These are phyloP conservation scores for Spathaspora boniae DNA, from an alignment of 805 yeast species.

Conservation along the genomic window DNA sequence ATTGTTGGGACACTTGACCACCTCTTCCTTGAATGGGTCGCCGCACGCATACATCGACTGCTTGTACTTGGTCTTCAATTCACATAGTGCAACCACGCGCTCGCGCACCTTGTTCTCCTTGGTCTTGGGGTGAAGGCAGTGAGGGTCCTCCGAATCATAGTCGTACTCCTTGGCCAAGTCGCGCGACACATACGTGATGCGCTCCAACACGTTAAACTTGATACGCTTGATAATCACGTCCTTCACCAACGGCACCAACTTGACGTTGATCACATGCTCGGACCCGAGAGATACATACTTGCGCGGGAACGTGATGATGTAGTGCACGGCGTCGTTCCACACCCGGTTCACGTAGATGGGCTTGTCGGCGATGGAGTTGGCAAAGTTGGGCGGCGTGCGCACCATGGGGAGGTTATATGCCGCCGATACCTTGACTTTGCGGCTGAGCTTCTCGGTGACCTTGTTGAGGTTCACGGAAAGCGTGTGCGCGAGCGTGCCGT, in stretches of 20 bases:
- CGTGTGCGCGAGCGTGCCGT: constrained; percentile 46
- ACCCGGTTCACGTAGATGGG: constrained; percentile 73
- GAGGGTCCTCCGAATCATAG: constrained; percentile 30
- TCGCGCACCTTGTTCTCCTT: constrained; percentile 36
- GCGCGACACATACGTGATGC: constrained; percentile 59
- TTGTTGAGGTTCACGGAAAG: constrained; percentile 39
- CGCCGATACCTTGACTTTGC: constrained; percentile 32
- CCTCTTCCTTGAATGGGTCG: constrained; percentile 55
- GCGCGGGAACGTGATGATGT: constrained; percentile 67
- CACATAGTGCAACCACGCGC: constrained; percentile 56
- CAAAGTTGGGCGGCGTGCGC: constrained; percentile 54
- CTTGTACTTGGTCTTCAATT: constrained; percentile 53
- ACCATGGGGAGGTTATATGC: constrained; percentile 44
- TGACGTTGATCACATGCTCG: constrained; percentile 57
- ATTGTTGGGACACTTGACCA: constrained; percentile 54
- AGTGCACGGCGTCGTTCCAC: constrained; percentile 70
- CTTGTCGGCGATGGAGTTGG: constrained; percentile 58
- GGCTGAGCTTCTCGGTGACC: constrained; percentile 28
- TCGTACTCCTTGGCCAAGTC: constrained; percentile 45
- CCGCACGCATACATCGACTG: constrained; percentile 25
- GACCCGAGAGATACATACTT: constrained; percentile 66
- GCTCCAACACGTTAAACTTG: constrained; percentile 63
- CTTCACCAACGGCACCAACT: constrained; percentile 63
- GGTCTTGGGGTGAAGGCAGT: constrained; percentile 13
- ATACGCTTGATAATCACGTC: constrained; percentile 60